Evolutionary conservation across 1,284 basidiomycete species (phyloP).

Genomic region (Exobasidium rhododendri): DNA sequence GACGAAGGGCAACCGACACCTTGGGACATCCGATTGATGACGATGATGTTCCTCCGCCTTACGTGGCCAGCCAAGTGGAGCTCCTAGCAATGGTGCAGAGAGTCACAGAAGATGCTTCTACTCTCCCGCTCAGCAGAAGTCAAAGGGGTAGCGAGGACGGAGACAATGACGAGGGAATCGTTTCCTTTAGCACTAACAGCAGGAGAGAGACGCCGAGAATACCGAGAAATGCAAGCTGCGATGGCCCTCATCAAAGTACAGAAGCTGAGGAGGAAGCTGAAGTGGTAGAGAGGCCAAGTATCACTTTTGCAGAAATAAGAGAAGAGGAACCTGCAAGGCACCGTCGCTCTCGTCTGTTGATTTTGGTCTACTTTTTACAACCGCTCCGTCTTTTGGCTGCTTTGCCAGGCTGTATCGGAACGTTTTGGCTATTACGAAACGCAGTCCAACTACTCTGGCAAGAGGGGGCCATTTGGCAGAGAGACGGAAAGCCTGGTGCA

Average conservation of each 20-base stretch:
- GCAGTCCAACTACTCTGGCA: constrained; percentile 18
- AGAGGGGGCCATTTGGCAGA: neutral
- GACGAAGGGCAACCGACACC: neutral
- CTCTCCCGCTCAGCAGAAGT: too few species aligned
- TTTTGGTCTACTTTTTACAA: constrained; percentile 27
- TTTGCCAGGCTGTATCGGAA: constrained; percentile 50
- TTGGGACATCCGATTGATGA: neutral
- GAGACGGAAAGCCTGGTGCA: constrained; percentile 19
- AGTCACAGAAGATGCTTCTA: neutral
- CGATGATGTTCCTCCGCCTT: constrained; percentile 1
- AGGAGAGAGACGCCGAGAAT: neutral
- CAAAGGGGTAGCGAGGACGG: neutral
- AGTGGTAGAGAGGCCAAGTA: neutral
- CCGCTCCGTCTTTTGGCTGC: constrained; percentile 49
- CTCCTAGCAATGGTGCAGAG: neutral
- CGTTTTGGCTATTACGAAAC: constrained; percentile 41
- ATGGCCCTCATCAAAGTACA: neutral
- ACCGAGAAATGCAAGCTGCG: too few species aligned
- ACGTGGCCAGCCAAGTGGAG: neutral
- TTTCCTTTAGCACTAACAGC: neutral
- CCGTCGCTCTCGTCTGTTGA: neutral
- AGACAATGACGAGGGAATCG: neutral
- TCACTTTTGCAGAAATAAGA: neutral
- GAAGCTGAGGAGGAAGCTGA: neutral
- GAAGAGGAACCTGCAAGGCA: neutral